phyloP scores from a whole-genome alignment of 495 filamentous ascomycete species.

The Hypoxylon crocopeplum region DNA sequence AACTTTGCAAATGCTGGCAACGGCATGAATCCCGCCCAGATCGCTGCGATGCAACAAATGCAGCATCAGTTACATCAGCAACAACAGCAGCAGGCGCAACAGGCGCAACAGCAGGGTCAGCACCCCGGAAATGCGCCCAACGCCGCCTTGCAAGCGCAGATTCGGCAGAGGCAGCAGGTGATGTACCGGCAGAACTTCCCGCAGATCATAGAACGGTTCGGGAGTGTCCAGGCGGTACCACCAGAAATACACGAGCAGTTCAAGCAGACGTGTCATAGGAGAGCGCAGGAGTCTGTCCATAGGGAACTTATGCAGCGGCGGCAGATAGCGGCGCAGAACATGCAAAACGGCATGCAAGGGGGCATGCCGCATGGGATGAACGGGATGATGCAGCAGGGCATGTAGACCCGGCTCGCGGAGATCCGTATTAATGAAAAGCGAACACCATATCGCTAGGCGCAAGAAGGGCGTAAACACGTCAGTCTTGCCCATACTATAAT shows the following conservation, averaged over 20 bases:
- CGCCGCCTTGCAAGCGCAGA: constrained; percentile 21
- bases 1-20: constrained; percentile 40
- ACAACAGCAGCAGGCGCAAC: no score
- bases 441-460: background rate
- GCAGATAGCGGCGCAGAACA: constrained; percentile 36
- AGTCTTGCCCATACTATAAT: no score
- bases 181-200: constrained; percentile 57
- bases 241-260: constrained; percentile 43
- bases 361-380: constrained; percentile 40
- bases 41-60: constrained; percentile 48
- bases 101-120: constrained; percentile 25
- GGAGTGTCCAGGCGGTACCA: constrained; percentile 43
- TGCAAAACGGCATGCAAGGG: constrained; percentile 23
- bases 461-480: no score
- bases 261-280: constrained; percentile 30
- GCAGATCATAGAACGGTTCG: constrained; percentile 48
- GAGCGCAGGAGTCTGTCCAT: constrained; percentile 35
- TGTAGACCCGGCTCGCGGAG: constrained; percentile 19
- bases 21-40: constrained; percentile 45
- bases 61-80: no score
- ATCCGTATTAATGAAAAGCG: background rate
- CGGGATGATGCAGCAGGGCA: constrained; percentile 47
- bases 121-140: no score
- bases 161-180: constrained; percentile 44
- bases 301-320: constrained; percentile 51